Percentiles rank a stretch among this genome's conserved stretches.
Conservation (phyloP, 116 monocot species). For the Zostera marina region DNA sequence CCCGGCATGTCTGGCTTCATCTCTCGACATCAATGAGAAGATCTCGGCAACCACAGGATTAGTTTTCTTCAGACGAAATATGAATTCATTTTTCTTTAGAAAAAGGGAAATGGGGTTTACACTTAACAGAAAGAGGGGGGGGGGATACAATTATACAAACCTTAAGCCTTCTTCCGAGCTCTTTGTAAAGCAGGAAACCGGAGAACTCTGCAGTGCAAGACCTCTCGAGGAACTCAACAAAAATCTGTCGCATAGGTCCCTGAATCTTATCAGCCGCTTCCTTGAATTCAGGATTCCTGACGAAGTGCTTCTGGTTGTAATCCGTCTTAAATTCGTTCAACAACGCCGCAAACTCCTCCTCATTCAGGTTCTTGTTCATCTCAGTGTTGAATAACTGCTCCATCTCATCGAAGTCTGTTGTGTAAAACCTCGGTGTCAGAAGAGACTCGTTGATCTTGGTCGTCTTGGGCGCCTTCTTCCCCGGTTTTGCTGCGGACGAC, state of each 20-base stretch:
- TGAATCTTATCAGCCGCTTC: slow-evolving; percentile 72
- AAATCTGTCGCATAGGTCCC: slow-evolving; percentile 66
- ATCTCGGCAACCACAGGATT: slow-evolving; percentile 96
- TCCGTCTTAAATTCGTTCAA: slow-evolving; percentile 85
- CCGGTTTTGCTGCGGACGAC: background rate
- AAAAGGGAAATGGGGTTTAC: no score
- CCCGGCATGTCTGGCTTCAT: slow-evolving; percentile 98
- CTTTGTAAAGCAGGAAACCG: slow-evolving; percentile 92
- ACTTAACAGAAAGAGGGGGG: background rate
- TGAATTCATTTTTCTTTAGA: no score
- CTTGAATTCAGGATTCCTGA: slow-evolving; percentile 73
- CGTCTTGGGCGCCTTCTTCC: background rate
- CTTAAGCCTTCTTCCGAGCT: slow-evolving; percentile 90
- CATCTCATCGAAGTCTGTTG: slow-evolving; percentile 98
- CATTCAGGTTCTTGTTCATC: slow-evolving; percentile 73
- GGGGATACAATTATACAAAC: slow-evolving; percentile 10
- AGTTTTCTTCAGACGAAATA: no score
- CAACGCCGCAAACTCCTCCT: slow-evolving; percentile 79
- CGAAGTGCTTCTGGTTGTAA: slow-evolving; percentile 94
- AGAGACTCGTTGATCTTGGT: background rate
- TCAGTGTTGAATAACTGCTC: slow-evolving; percentile 82
- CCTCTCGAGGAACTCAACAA: slow-evolving; percentile 89
- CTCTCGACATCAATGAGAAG: slow-evolving; percentile 96
- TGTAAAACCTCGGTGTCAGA: slow-evolving; percentile 52
- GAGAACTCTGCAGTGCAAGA: slow-evolving; percentile 99